These are phyloP conservation scores for Creolimax fragrantissima DNA, from an alignment of 78 protist genomes.

Conservation along the genomic window DNA sequence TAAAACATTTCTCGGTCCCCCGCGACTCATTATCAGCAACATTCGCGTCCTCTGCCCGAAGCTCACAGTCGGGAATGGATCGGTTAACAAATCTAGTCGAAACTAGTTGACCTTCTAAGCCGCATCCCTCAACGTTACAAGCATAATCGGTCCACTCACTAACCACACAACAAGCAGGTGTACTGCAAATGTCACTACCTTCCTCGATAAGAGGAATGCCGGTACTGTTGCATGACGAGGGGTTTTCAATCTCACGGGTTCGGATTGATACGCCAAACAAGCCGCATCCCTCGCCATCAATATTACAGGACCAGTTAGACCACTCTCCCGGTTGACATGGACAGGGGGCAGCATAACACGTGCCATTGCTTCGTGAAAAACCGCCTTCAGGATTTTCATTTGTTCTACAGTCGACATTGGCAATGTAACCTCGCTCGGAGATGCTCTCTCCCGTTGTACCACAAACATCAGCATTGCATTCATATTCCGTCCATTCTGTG, in stretches of 20 bases:
- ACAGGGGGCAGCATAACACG: too few relatives aligned
- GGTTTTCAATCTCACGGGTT: not conserved
- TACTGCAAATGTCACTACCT: not conserved
- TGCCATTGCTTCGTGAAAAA: too few relatives aligned
- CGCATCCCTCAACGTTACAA: not conserved
- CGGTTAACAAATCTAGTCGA: not conserved
- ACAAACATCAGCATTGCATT: too few relatives aligned
- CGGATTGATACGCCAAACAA: not conserved
- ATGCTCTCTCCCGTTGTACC: too few relatives aligned
- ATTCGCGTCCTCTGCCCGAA: not conserved
- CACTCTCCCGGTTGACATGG: too few relatives aligned
- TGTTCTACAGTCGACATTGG: too few relatives aligned
- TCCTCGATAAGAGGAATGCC: not conserved
- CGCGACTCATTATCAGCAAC: not conserved
- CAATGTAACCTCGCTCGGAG: too few relatives aligned
- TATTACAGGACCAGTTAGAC: too few relatives aligned
- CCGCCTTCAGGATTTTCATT: too few relatives aligned
- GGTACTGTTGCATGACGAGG: not conserved
- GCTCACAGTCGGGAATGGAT: not conserved
- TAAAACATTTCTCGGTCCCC: not conserved
- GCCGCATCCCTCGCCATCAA: not conserved
- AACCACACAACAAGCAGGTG: not conserved
- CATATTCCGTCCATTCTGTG: too few relatives aligned
- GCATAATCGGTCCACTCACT: not conserved
- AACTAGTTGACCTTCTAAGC: not conserved